These are phyloP conservation scores for Uncinocarpus reesii DNA, from an alignment of 2,329 filamentous ascomycete genomes.

Conservation along the genomic window DNA sequence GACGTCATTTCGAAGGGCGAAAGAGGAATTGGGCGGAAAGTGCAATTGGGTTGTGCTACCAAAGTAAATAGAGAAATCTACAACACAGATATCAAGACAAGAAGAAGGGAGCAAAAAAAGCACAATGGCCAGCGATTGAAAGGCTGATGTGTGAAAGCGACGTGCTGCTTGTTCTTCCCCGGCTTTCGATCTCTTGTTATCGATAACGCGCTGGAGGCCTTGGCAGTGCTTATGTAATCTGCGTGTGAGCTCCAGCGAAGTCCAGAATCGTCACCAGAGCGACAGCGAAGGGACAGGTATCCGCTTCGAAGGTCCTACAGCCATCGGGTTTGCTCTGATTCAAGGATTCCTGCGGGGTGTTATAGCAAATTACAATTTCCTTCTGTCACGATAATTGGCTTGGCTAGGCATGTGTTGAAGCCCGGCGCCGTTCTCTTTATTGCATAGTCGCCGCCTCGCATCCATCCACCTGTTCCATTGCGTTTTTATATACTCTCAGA, in stretches of 20 bases:
- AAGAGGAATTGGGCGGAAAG: not conserved
- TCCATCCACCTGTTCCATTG: too few relatives aligned
- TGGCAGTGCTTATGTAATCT: not conserved
- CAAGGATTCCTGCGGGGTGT: too few relatives aligned
- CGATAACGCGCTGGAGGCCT: too few relatives aligned
- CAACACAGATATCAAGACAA: constrained; percentile 1
- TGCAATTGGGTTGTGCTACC: not conserved
- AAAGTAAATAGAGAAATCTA: too few relatives aligned
- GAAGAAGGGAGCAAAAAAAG: not conserved
- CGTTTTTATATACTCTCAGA: not conserved
- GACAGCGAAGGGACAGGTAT: constrained; percentile 1
- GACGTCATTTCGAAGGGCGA: constrained; percentile 36
- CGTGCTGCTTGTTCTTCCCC: not conserved
- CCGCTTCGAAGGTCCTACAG: not conserved
- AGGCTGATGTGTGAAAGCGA: not conserved
- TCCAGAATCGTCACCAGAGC: not conserved
- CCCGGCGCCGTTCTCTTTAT: not conserved
- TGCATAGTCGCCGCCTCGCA: not conserved
- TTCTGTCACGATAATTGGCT: not conserved
- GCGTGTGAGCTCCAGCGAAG: not conserved
- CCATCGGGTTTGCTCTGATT: too few relatives aligned
- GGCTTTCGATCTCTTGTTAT: not conserved
- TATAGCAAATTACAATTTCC: not conserved
- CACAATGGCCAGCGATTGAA: not conserved
- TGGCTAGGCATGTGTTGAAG: not conserved